phyloP scores from a whole-genome alignment of 108 stramenopile species.

The Nitzschia palea region DNA sequence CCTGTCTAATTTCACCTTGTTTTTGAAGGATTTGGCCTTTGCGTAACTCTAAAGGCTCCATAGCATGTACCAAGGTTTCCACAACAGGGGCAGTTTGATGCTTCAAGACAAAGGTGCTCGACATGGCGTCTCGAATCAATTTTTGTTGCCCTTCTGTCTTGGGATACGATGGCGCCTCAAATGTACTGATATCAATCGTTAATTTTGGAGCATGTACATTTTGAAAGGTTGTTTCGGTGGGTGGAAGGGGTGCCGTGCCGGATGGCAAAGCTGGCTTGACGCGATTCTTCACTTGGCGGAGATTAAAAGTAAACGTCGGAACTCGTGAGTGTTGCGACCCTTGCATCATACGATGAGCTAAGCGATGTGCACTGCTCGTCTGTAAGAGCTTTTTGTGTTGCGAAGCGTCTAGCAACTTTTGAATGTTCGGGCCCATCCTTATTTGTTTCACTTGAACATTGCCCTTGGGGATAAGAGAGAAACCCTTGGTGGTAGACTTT shows the following conservation, averaged over 20 bases:
- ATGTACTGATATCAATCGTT: background rate
- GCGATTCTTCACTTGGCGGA: background rate
- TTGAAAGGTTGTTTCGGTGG: conserved; percentile 17
- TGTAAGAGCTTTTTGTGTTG: background rate
- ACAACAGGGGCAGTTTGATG: background rate
- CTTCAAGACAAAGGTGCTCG: conserved; percentile 6
- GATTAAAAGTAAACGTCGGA: background rate
- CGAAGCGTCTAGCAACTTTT: conserved; percentile 10
- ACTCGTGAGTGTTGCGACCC: background rate
- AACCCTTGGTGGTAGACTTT: background rate
- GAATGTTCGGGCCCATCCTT: background rate
- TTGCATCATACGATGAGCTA: background rate
- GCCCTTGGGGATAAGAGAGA: background rate
- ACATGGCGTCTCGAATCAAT: background rate
- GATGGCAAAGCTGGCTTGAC: conserved; percentile 6
- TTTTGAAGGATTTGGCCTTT: conserved; percentile 2
- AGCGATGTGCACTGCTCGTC: background rate
- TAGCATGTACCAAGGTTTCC: conserved; percentile 2
- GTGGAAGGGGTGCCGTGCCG: background rate
- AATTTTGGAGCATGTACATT: conserved; percentile 10
- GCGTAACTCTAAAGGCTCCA: conserved; percentile 6
- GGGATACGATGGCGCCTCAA: background rate
- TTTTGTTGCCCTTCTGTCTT: conserved; percentile 2
- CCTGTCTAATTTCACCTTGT: conserved; percentile 35
- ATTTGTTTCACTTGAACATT: background rate